Evolutionary conservation across 1,284 basidiomycete species (phyloP), one percentile per base, ranked within the genome.

Genomic region (Leccinum fallax): DNA sequence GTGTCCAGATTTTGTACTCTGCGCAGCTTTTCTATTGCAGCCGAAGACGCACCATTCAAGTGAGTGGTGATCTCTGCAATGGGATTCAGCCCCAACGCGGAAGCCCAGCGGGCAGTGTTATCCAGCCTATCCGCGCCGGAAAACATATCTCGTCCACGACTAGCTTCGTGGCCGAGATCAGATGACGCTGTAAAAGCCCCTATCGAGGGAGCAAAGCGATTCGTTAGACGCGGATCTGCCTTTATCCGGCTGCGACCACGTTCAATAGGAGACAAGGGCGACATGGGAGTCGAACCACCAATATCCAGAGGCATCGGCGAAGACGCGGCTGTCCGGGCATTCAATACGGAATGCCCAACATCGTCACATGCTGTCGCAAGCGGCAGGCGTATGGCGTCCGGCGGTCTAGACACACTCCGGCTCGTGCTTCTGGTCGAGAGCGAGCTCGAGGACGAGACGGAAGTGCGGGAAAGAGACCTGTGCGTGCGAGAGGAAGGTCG

Each of bases 391-490:
- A 65, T 48, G 7, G 56, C 16, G 5, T 55, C 46, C 26, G 59
- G 70, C 3, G 71, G 67, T 53, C 73, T 66, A 19, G 63, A 78
- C 28, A 65, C 55, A 48, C 72, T 74, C 52, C 71, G 64, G 28
- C 75, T 76, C 24, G 69, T 67, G 51, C 77, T 77, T 54, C 78
- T 69, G 4, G 71, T 70, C 8, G 77, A 77, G 16, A 74, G 66
- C 4, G 77, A 75, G 54, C 74, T 74, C 4, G 74, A 72, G 24
- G 74, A 74, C 2, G 71, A 62, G 10, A 74, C 66, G 28, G 83
- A 82, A 2, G 78, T 75, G 19, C 80, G 71, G 15, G 81, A 83
- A 51, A 77, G 66, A 2, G 82, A 83, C 34, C 83, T 77, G 60
- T 76, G 66, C 2, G 70, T 66, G 52, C 58, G 69, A 57, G 61